Evolutionary conservation across 2,329 filamentous ascomycete species (phyloP), one percentile per base, ranked within the genome.

Genomic region (Verticillium albo-atrum): DNA sequence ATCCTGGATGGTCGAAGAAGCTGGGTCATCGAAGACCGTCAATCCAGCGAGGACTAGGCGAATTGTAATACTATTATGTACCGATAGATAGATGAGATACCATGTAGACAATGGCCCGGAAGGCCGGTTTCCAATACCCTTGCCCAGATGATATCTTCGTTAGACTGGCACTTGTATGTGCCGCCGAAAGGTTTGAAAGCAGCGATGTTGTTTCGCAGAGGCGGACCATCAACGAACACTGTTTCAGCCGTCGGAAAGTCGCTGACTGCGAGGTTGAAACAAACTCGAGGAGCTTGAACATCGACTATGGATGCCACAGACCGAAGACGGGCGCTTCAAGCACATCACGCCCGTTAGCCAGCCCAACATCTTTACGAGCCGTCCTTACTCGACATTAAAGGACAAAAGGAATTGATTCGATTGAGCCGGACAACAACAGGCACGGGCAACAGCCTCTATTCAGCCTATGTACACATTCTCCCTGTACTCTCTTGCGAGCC

Each of bases 361-460:
- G 30, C 30, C 30, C 9, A 32, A 32, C 30, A 1, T 10, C n/a
- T n/a, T n/a, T n/a, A 14, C 7, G 9, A 32, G 14, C 30, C 9
- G 14, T 10, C 3, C 30, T 32, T 10, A 12, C 30, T 32, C 30
- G 9, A 14, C 30, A 14, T 14, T 50, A 10, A 4, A 50, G 42
- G 27, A 56, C 34, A 47, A 56, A 56, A 56, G 7, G 20, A 37
- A 56, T 56, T 26, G 54, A 47, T 56, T 56, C 35, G 26, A 25
- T 56, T 20, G 54, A 27, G 42, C 28, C 6, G 23, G 12, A 27
- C 54, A n/a, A 12, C 20, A n/a, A 50, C 20, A 50, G 42, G 42
- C 42, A 50, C n/a, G 34, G 54, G 54, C 42, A 27, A 35, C 35
- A 47, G 26, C 35, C 42, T 56, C 54, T 56, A 56, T 56, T 56